Conservation (phyloP, 2,329 filamentous ascomycete species). For the Aspergillus sergii region DNA sequence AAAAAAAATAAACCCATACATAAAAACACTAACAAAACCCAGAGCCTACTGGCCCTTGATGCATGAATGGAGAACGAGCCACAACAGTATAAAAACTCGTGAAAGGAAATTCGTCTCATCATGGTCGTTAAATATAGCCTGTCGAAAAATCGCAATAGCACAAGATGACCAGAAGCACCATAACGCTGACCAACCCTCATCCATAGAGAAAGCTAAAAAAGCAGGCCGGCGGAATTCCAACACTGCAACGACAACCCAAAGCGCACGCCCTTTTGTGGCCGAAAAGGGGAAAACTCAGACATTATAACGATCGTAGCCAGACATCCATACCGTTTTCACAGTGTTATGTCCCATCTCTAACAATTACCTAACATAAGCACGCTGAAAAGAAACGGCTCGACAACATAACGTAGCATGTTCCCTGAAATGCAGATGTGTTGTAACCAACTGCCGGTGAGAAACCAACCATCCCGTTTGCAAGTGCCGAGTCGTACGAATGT, state of each 20-base stretch:
- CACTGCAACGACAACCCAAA: constrained; percentile 17
- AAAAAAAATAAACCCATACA: constrained; percentile 13
- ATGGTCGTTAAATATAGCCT: constrained; percentile 37
- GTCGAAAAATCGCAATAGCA: constrained; percentile 18
- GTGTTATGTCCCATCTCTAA: constrained; percentile 4
- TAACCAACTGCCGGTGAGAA: neutral
- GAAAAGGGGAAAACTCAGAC: neutral
- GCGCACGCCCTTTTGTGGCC: constrained; percentile 13
- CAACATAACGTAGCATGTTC: neutral
- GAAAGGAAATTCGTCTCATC: constrained; percentile 40
- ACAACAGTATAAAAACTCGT: constrained; percentile 25
- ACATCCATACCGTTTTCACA: neutral
- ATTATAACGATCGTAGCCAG: constrained; percentile 14
- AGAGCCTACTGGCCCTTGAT: constrained; percentile 4
- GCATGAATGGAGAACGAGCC: constrained; percentile 19
- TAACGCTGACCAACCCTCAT: constrained; percentile 22
- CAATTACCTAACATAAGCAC: constrained; percentile 5
- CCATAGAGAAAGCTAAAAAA: constrained; percentile 18
- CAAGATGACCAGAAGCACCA: constrained; percentile 25
- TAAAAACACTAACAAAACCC: constrained; percentile 6
- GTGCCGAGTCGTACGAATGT: constrained; percentile 12
- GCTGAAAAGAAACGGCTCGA: constrained; percentile 1
- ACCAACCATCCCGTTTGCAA: neutral
- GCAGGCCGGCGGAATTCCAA: constrained; percentile 15
- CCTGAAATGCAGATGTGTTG: neutral